These are phyloP conservation scores for Pezicula carpinea DNA, from an alignment of 2,329 filamentous ascomycete species.

Conservation along the genomic window DNA sequence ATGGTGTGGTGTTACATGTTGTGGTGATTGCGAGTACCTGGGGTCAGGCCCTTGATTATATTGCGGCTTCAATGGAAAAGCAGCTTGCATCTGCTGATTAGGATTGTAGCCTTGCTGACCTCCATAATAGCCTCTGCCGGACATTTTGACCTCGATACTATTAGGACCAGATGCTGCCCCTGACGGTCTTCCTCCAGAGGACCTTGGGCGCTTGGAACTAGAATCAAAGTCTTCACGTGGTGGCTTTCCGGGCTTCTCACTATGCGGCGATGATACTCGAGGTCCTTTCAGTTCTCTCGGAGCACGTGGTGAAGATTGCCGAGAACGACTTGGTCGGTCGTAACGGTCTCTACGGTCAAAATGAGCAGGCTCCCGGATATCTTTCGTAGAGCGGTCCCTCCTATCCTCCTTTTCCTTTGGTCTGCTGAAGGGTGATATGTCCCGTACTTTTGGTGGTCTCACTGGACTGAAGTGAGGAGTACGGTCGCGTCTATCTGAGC, in stretches of 20 bases:
- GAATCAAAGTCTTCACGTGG: conserved; percentile 25
- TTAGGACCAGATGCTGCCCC: conserved; percentile 29
- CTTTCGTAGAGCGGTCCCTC: conserved; percentile 15
- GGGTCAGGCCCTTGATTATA: conserved; percentile 30
- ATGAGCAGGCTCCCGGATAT: conserved; percentile 20
- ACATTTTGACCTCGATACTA: conserved; percentile 33
- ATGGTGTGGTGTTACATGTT: conserved; percentile 50
- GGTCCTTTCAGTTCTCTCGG: conserved; percentile 17
- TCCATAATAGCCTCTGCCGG: conserved; percentile 28
- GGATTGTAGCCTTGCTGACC: conserved; percentile 30
- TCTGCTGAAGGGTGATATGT: conserved; percentile 17
- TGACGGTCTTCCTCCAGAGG: conserved; percentile 12
- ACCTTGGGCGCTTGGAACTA: conserved; percentile 8
- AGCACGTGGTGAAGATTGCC: conserved; percentile 24
- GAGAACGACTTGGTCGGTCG: conserved; percentile 22
- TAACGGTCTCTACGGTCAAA: conserved; percentile 25
- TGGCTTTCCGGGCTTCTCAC: conserved; percentile 15
- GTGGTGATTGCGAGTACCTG: conserved; percentile 53
- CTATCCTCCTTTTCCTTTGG: conserved; percentile 17
- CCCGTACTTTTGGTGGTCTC: conserved; percentile 13
- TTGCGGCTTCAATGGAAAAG: conserved; percentile 30
- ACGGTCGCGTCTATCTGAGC: conserved; percentile 11
- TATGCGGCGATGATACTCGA: conserved; percentile 19
- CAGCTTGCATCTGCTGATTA: conserved; percentile 32
- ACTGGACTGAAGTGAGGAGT: conserved; percentile 12